Evolutionary conservation across 331 rosid genomes (phyloP), one percentile per base, ranked within the genome.

Genomic region (Phaseolus coccineus): DNA sequence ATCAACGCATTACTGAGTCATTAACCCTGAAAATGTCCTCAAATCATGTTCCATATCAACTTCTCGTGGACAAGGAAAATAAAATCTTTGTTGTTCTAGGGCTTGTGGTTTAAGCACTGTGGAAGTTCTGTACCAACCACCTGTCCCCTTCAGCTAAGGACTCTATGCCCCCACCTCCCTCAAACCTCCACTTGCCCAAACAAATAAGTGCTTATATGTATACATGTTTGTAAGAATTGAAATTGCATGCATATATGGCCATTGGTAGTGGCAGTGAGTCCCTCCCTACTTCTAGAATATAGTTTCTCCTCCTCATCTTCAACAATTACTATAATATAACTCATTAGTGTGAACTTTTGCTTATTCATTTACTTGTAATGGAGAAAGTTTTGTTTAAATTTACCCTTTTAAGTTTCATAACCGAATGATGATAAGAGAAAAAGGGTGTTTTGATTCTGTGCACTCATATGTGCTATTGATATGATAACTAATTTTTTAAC

Each of bases 31-130:
- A 62, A 62, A 62, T 61, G 56, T 73, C 74, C n/a, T 3, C 14
- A 37, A 50, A 31, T 68, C 57, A 71, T 77, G 77, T 30, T 81
- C 70, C 31, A 70, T 73, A 70, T 53, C 74, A 61, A 51, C 77
- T 72, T 71, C 56, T 55, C 39, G 61, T 61, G 71, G 75, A 77
- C 55, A 39, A 55, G 62, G 35, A 68, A 71, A 62, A 51, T 40
- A 30, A 71, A 71, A 69, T 76, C 69, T 51, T 55, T 77, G 55
- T 70, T 70, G 68, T 59, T 75, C 28, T 24, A 57, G 9, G 24
- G 12, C 13, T 11, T 1, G 40, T 70, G 33, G 37, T 22, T 76
- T 74, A 0, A 39, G 52, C 78, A 72, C 31, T 53, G 46, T 6
- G 33, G 4, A 76, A 61, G 12, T 63, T 63, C 44, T 71, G 53